Percentiles rank a stretch among this genome's conserved stretches.
phyloP scores from a whole-genome alignment of 495 filamentous ascomycete genomes.

The Lasiosphaeria hispida region DNA sequence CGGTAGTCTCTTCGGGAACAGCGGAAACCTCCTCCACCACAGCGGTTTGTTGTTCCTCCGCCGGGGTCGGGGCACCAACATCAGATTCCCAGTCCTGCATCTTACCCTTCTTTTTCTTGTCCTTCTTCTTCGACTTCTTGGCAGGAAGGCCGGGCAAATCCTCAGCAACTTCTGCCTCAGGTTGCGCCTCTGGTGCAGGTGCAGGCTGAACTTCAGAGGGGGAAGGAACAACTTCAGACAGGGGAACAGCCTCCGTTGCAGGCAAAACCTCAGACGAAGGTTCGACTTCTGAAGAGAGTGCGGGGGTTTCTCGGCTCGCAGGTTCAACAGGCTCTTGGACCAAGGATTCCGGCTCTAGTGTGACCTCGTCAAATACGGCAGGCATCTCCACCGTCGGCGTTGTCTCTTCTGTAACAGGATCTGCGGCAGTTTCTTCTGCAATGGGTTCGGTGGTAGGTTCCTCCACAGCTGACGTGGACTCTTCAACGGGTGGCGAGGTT shows the following conservation, averaged over 20 bases:
- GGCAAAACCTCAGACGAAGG: not conserved
- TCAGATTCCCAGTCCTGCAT: not conserved
- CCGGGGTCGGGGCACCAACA: too few species aligned
- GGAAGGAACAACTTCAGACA: not conserved
- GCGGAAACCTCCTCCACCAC: not conserved
- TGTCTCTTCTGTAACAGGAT: not conserved
- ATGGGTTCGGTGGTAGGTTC: not conserved
- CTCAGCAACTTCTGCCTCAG: not conserved
- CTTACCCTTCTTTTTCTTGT: conserved; percentile 33
- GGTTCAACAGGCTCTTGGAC: not conserved
- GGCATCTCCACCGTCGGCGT: not conserved
- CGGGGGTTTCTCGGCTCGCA: not conserved
- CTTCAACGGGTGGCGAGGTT: not conserved
- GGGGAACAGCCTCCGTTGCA: not conserved
- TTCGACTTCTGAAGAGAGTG: not conserved
- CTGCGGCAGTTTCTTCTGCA: not conserved
- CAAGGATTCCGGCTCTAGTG: too few species aligned
- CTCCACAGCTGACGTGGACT: conserved; percentile 3
- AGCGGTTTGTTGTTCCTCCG: too few species aligned
- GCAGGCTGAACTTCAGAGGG: not conserved
- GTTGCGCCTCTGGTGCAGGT: conserved; percentile 10
- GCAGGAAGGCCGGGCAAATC: not conserved
- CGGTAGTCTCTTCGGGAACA: not conserved
- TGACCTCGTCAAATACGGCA: too few species aligned
- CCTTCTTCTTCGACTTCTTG: conserved; percentile 37